Percentiles rank a stretch among this genome's conserved stretches.
These are phyloP conservation scores for Ustilago bromivora DNA, from an alignment of 1,284 basidiomycete species.

Conservation along the genomic window DNA sequence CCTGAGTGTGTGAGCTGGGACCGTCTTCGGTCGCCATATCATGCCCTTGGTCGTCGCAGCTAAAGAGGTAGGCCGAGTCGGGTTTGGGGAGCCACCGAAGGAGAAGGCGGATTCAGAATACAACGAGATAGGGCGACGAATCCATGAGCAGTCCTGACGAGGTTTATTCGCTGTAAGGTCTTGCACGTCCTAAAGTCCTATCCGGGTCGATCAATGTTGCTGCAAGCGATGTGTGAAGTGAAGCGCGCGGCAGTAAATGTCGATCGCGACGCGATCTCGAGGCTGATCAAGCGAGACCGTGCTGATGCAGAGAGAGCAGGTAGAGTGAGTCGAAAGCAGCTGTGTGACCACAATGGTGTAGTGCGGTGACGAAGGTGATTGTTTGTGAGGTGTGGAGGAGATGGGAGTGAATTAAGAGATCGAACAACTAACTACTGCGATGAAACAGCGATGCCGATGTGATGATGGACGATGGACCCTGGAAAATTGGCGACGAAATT, in stretches of 20 bases:
- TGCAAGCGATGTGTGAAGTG: background rate
- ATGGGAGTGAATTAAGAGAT: constrained; percentile 2
- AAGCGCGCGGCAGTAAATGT: background rate
- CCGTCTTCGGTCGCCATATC: constrained; percentile 39
- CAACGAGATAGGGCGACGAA: constrained; percentile 4
- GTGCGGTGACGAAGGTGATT: constrained; percentile 2
- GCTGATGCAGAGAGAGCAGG: background rate
- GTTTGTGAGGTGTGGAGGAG: background rate
- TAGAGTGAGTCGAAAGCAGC: background rate
- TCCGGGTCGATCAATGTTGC: background rate
- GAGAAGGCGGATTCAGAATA: constrained; percentile 7
- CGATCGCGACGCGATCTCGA: constrained; percentile 3
- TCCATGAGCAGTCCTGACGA: constrained; percentile 18
- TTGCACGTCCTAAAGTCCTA: background rate
- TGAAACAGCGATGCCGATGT: constrained; percentile 13
- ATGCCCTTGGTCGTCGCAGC: constrained; percentile 27
- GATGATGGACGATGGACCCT: constrained; percentile 37
- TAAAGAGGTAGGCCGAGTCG: constrained; percentile 4
- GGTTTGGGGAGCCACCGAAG: constrained; percentile 14
- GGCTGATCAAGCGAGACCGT: background rate
- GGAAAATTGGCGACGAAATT: constrained; percentile 35
- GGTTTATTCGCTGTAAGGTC: background rate
- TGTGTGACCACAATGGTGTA: background rate
- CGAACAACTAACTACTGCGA: background rate
- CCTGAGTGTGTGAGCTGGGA: constrained; percentile 14